Percentiles rank a stretch among this genome's conserved stretches.
Conservation (phyloP, 2,329 filamentous ascomycete genomes). For the Penicillium nordicum region DNA sequence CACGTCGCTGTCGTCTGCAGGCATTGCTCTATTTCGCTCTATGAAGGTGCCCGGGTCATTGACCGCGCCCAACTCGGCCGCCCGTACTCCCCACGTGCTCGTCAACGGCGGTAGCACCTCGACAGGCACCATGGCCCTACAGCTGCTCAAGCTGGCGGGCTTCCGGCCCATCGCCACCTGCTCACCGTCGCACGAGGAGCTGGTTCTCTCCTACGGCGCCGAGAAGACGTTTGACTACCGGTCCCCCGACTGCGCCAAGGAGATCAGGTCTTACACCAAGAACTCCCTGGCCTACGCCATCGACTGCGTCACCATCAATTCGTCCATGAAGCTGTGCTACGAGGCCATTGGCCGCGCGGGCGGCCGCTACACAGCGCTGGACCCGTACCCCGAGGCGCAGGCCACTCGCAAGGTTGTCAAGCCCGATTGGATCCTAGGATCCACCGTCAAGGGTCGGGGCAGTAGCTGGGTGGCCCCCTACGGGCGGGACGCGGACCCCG, state of each 20-base stretch:
- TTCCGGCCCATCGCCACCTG: conserved; percentile 13
- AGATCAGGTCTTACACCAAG: conserved; percentile 10
- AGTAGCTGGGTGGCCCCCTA: background rate
- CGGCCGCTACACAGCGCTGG: conserved; percentile 7
- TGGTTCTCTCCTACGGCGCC: conserved; percentile 9
- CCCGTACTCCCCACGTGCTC: background rate
- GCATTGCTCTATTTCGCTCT: background rate
- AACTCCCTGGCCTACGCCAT: conserved; percentile 6
- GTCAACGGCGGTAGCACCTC: background rate
- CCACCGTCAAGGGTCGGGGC: background rate
- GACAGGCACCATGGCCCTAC: background rate
- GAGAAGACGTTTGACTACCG: conserved; percentile 14
- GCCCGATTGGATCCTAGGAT: background rate
- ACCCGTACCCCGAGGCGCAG: conserved; percentile 5
- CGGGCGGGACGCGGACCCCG: background rate
- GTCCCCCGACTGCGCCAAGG: background rate
- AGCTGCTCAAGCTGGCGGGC: conserved; percentile 5
- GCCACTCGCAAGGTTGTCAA: background rate
- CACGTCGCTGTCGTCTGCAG: background rate
- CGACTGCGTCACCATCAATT: conserved; percentile 2
- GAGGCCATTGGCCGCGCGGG: conserved; percentile 3
- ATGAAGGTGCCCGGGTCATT: background rate
- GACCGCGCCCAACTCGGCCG: background rate
- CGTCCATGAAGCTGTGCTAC: conserved; percentile 8
- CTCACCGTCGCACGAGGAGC: conserved; percentile 10